Evolutionary conservation across 73 alveolate genomes (phyloP).

Genomic region (Stentor roeselii): DNA sequence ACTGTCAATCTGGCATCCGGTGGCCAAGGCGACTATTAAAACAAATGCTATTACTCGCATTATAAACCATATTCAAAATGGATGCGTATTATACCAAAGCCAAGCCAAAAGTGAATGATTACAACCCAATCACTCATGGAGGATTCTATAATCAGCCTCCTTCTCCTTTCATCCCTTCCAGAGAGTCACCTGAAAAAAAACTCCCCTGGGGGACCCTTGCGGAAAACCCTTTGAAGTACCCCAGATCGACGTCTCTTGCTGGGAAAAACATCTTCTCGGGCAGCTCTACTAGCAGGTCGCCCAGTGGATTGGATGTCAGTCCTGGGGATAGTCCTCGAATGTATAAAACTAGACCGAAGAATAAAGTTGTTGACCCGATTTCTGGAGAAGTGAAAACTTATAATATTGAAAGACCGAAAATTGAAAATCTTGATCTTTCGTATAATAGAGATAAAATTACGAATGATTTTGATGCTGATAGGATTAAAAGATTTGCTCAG

Average conservation of each 20-base stretch:
- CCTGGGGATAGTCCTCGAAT: neutral
- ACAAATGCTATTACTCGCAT: neutral
- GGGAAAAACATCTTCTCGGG: constrained; percentile 7
- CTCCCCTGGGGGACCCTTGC: neutral
- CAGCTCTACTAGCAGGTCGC: neutral
- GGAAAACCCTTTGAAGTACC: neutral
- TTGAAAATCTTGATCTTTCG: neutral
- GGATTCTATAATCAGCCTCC: neutral
- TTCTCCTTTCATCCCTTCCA: neutral
- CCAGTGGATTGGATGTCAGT: neutral
- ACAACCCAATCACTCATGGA: neutral
- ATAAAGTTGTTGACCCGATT: neutral
- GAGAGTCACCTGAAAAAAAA: neutral
- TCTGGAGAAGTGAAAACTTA: constrained; percentile 12
- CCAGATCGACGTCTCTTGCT: constrained; percentile 1
- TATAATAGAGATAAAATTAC: neutral
- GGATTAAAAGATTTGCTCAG: neutral
- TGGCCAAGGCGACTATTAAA: neutral
- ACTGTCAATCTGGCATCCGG: neutral
- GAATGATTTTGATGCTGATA: neutral
- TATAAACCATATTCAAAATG: neutral
- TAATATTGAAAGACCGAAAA: neutral
- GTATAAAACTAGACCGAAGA: neutral
- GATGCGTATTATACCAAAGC: constrained; percentile 8
- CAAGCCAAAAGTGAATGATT: neutral